Percentiles rank a stretch among this genome's conserved stretches.
These are phyloP conservation scores for Thermochaetoides thermophila DNA, from an alignment of 495 filamentous ascomycete species.

Conservation along the genomic window DNA sequence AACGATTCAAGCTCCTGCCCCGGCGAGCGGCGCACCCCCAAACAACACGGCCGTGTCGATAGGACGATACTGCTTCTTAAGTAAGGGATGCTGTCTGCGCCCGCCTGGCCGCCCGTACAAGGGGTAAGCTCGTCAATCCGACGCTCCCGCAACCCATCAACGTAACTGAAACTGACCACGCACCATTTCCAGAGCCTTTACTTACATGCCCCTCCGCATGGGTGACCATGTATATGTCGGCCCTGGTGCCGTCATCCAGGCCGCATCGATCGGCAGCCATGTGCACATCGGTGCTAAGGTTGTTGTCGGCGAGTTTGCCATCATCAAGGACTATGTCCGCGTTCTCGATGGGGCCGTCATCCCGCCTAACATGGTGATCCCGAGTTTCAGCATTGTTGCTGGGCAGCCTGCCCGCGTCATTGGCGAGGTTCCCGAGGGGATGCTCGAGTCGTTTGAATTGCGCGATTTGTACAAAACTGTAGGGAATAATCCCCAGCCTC, in stretches of 20 bases:
- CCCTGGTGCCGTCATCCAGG: slow-evolving; percentile 55
- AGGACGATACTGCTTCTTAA: slow-evolving; percentile 77
- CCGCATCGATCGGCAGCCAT: slow-evolving; percentile 63
- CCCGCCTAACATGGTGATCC: slow-evolving; percentile 78
- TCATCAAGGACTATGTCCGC: slow-evolving; percentile 79
- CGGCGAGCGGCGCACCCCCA: slow-evolving; percentile 16
- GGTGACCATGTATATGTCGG: slow-evolving; percentile 87
- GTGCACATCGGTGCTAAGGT: slow-evolving; percentile 64
- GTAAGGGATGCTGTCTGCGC: slow-evolving; percentile 52
- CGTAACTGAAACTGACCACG: neutral
- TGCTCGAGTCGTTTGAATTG: slow-evolving; percentile 43
- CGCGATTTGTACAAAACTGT: slow-evolving; percentile 38
- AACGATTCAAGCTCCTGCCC: slow-evolving; percentile 21
- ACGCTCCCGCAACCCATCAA: neutral
- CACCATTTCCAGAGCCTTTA: slow-evolving; percentile 32
- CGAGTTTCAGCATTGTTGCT: slow-evolving; percentile 72
- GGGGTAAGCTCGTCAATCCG: slow-evolving; percentile 28
- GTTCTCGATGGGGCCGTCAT: slow-evolving; percentile 74
- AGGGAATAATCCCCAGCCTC: slow-evolving; percentile 32
- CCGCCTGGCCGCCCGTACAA: slow-evolving; percentile 64
- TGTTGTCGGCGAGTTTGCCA: slow-evolving; percentile 68
- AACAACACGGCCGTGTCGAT: slow-evolving; percentile 64
- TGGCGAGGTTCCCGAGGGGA: slow-evolving; percentile 74
- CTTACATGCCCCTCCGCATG: slow-evolving; percentile 75
- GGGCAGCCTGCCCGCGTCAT: slow-evolving; percentile 70